Conservation (phyloP, 78 protist genomes). For the Dictyostelium citrinum region DNA sequence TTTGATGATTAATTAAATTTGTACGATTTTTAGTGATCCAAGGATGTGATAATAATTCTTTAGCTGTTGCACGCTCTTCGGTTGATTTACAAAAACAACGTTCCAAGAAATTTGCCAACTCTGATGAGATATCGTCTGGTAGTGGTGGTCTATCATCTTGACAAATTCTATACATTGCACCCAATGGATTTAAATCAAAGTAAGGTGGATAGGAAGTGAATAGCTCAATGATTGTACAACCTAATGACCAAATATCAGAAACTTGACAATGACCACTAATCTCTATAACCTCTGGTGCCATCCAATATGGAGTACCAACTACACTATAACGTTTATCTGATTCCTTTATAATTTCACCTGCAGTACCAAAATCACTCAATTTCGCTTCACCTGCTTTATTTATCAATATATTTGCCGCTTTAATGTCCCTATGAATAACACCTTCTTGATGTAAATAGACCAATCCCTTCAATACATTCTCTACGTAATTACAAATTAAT, state of each 20-base stretch:
- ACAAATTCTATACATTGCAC: constrained; percentile 96
- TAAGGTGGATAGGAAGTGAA: constrained; percentile 96
- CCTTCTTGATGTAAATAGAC: constrained; percentile 88
- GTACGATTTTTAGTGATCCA: constrained; percentile 49
- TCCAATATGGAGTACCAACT: constrained; percentile 66
- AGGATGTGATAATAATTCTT: constrained; percentile 36
- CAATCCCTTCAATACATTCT: constrained; percentile 91
- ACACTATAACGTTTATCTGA: constrained; percentile 45
- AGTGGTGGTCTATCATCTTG: constrained; percentile 96
- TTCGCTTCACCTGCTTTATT: constrained; percentile 80
- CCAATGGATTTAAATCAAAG: constrained; percentile 92
- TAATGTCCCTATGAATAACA: constrained; percentile 91
- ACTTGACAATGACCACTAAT: constrained; percentile 84
- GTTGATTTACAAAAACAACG: constrained; percentile 48
- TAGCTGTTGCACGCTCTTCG: constrained; percentile 48
- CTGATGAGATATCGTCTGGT: constrained; percentile 86
- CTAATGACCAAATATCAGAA: constrained; percentile 98
- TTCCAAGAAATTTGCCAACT: constrained; percentile 5
- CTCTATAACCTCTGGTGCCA: constrained; percentile 98
- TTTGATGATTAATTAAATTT: constrained; percentile 4
- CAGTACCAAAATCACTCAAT: constrained; percentile 96
- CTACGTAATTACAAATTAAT: constrained; percentile 80
- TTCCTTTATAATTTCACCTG: constrained; percentile 79
- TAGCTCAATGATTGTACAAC: constrained; percentile 96
- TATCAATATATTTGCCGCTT: constrained; percentile 89